Percentiles rank a stretch among this genome's conserved stretches.
Conservation (phyloP, 768 basidiomycete species). For the Pisolithus tinctorius region DNA sequence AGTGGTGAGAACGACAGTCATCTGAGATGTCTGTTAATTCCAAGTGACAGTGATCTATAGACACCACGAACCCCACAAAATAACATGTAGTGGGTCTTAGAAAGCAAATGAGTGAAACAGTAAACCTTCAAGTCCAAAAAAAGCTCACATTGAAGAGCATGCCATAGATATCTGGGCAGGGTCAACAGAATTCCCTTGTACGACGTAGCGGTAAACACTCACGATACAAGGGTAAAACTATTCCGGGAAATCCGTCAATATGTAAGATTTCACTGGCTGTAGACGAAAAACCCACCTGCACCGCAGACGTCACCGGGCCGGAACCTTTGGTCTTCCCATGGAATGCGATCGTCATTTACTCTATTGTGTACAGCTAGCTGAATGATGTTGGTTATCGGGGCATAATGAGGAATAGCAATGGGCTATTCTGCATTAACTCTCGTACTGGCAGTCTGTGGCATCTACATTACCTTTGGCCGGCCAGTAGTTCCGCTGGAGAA, state of each 20-base stretch:
- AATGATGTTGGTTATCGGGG: constrained; percentile 56
- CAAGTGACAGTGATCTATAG: not conserved
- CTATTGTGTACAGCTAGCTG: constrained; percentile 50
- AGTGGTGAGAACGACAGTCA: constrained; percentile 40
- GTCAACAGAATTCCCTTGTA: not conserved
- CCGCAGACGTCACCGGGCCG: constrained; percentile 55
- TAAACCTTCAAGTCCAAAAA: not conserved
- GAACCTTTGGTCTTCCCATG: constrained; percentile 44
- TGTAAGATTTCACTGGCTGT: no score
- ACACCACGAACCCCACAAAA: constrained; percentile 43
- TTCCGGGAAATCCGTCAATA: no score
- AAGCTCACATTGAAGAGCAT: constrained; percentile 48
- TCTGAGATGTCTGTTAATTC: constrained; percentile 28
- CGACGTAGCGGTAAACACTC: constrained; percentile 15
- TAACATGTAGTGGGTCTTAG: constrained; percentile 50
- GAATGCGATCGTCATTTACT: constrained; percentile 38
- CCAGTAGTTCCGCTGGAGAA: constrained; percentile 79
- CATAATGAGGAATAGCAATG: constrained; percentile 54
- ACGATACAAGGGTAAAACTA: constrained; percentile 62
- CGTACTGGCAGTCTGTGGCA: not conserved
- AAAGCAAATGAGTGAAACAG: constrained; percentile 13
- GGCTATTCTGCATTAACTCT: constrained; percentile 30
- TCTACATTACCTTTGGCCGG: constrained; percentile 51
- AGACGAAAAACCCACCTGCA: constrained; percentile 36
- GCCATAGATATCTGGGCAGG: constrained; percentile 55